A percentile compares a stretch with the other conserved stretches of the same genome.
Evolutionary conservation across 768 basidiomycete genomes (phyloP).

Genomic region (Omphalotus guepiniiformis): DNA sequence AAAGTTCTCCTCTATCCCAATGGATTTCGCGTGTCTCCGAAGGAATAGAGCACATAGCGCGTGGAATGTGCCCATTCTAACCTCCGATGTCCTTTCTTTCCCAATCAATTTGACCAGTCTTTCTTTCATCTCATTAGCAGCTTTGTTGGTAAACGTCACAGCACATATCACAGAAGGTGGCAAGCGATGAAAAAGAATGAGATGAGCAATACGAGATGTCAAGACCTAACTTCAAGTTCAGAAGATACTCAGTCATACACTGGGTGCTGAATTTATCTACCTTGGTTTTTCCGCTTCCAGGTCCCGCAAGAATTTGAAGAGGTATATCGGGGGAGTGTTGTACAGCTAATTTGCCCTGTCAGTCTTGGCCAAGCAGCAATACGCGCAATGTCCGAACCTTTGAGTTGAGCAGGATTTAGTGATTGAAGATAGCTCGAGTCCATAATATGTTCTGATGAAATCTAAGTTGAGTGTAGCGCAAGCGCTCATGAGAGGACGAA

Average conservation of each 20-base stretch:
- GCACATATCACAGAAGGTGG: constrained; percentile 62
- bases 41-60: constrained; percentile 71
- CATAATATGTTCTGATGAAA: too few species aligned
- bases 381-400: background rate
- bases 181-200: constrained; percentile 50
- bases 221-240: constrained; percentile 40
- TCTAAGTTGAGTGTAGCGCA: too few species aligned
- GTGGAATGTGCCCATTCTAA: constrained; percentile 78
- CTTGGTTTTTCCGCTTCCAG: constrained; percentile 70
- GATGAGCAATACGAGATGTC: constrained; percentile 63
- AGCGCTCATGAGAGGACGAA: too few species aligned
- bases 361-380: background rate
- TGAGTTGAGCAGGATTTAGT: constrained; percentile 5
- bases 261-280: constrained; percentile 25
- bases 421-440: constrained; percentile 1
- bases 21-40: constrained; percentile 53
- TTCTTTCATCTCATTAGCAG: constrained; percentile 81
- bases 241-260: too few species aligned
- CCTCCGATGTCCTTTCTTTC: constrained; percentile 42
- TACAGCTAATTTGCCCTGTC: constrained; percentile 46
- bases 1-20: constrained; percentile 69
- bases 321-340: constrained; percentile 56
- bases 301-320: constrained; percentile 80
- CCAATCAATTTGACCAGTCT: constrained; percentile 69
- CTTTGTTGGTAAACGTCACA: constrained; percentile 89